Evolutionary conservation across 1,284 basidiomycete genomes (phyloP), one percentile per base, ranked within the genome.

Genomic region (Ustilago crameri): DNA sequence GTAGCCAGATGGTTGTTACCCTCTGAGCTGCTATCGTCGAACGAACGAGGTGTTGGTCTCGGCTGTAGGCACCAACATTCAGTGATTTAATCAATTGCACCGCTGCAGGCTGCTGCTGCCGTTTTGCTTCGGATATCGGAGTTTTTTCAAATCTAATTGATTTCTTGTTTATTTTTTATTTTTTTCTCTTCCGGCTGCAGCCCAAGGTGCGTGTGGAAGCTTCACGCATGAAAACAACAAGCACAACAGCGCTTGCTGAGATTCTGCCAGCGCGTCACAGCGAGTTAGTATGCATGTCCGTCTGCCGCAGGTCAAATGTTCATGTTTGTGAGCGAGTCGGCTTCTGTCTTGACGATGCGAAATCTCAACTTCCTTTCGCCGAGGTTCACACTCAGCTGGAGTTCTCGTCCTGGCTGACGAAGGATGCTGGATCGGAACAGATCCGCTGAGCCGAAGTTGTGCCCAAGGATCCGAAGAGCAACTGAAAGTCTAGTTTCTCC

Each of bases 41-140:
- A 42, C 23, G 22, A 10, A 42, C 23, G 23, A 23, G 37, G 54
- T 57, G 54, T 57, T 57, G 46, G 54, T 44, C 54, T 57, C 47
- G 54, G 47, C 32, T 49, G 47, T 24, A 30, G 15, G 49, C 40
- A 12, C 27, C 17, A 24, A 30, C 30, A 24, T n/a, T n/a, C n/a
- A n/a, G n/a, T n/a, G n/a, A n/a, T n/a, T n/a, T n/a, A n/a, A n/a
- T n/a, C n/a, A n/a, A 27, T 42, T 27, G 8, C 26, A 32, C 10
- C 14, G 32, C 46, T 47, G 46, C 46, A 42, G 14, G 12, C 15
- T 26, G 10, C 15, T 44, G 20, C 42, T 17, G 20, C 14, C 35
- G 45, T n/a, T 20, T 8, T 37, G 51, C 27, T 37, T 54, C 44
- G 52, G 52, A 47, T 54, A 15, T 54, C 52, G 52, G 52, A 47